Base-by-base conservation (phyloP, 78 protist species). In the Anaeramoeba ignava region DNA sequence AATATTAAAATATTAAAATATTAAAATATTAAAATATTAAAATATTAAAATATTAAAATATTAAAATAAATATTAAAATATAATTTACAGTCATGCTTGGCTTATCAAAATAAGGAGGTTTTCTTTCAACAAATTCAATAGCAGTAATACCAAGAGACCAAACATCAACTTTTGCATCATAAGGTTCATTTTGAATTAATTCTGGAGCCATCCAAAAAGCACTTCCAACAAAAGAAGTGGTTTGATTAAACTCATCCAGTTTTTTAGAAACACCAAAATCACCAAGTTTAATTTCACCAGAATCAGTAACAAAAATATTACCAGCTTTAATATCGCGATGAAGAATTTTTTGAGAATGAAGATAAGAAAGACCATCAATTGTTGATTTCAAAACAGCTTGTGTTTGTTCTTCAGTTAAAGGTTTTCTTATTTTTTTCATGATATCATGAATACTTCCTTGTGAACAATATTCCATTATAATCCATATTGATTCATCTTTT, bases 141-240 rank as follows among this genome's bases (percentile, higher is more conserved):
- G 73, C 73, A 8, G 17, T 54, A 54, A 54, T 54, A 27, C 73
- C 73, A 27, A 54, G 17, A 54, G 36, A 27, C 73, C 73, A 54
- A 54, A 54, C 17, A 54, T 54, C 73, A 54, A 54, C 73, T 54
- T 89, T 91, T 78, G 79, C 41, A 78, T 92, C 94, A 84, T 96
- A 96, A 33, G 85, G 91, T 40, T 86, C 89, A 23, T 96, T 96
- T 36, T 89, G 83, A 33, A 94, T 93, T 78, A 96, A 81, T 80
- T 95, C 98, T 0, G 97, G 95, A 3, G 95, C 95, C 97, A 94
- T 94, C 97, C 97, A 94, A n/a, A n/a, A n/a, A n/a, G n/a, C n/a
- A n/a, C n/a, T n/a, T n/a, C n/a, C n/a, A n/a, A n/a, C n/a, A n/a
- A n/a, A n/a, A n/a, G n/a, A n/a, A n/a, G n/a, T n/a, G n/a, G n/a